Percentiles rank a stretch among this genome's conserved stretches.
phyloP scores from a whole-genome alignment of 1,284 basidiomycete genomes.

The Fomitopsis schrenkii region DNA sequence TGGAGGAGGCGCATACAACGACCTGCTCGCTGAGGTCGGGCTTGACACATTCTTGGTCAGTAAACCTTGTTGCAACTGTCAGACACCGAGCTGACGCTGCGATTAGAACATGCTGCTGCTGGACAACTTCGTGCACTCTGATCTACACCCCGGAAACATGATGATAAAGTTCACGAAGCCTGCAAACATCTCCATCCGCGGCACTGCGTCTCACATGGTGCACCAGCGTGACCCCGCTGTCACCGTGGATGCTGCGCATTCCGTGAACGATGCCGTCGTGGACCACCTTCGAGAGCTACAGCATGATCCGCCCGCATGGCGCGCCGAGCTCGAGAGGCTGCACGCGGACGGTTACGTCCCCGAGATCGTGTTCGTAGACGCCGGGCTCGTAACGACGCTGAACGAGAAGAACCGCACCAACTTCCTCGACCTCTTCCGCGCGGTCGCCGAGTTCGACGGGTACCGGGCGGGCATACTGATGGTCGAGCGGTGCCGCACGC shows the following conservation, averaged over 20 bases:
- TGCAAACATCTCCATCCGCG: constrained; percentile 47
- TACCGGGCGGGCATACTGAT: constrained; percentile 93
- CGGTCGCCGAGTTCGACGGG: constrained; percentile 95
- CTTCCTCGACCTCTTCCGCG: constrained; percentile 95
- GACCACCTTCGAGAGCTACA: constrained; percentile 57
- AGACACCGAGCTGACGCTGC: neutral
- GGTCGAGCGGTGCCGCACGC: constrained; percentile 93
- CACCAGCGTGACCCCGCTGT: constrained; percentile 27
- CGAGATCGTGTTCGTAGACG: constrained; percentile 95
- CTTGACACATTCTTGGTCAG: constrained; percentile 92
- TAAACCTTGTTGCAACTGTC: neutral
- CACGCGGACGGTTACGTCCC: constrained; percentile 80
- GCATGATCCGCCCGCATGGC: constrained; percentile 67
- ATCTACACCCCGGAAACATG: constrained; percentile 94
- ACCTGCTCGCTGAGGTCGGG: constrained; percentile 88
- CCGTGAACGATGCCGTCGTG: constrained; percentile 54
- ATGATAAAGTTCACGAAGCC: constrained; percentile 96
- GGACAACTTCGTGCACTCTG: constrained; percentile 98
- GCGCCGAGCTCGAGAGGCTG: constrained; percentile 62
- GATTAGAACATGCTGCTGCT: constrained; percentile 92
- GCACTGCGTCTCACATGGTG: constrained; percentile 44
- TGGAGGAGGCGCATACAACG: constrained; percentile 90
- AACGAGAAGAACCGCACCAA: constrained; percentile 81
- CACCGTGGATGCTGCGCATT: neutral
- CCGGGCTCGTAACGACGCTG: constrained; percentile 90